Conservation (phyloP, 2,329 filamentous ascomycete species). For the Domatiomyces globalis region DNA sequence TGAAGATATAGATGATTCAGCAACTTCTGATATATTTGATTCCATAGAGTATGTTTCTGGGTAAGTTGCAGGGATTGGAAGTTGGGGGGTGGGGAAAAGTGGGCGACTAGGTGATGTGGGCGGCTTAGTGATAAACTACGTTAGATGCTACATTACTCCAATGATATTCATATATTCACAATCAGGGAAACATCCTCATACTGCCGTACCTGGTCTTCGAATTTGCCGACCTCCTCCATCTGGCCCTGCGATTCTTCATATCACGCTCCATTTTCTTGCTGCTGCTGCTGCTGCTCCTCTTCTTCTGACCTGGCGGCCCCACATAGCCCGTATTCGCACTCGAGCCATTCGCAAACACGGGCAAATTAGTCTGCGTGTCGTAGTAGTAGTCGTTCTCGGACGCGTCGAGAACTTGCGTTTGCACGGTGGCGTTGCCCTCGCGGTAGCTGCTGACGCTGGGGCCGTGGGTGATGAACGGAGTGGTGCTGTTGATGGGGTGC, state of each 20-base stretch:
- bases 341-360: slow-evolving; percentile 5
- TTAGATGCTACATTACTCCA: too few relatives aligned
- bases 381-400: slow-evolving; percentile 3
- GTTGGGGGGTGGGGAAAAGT: too few relatives aligned
- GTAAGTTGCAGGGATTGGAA: too few relatives aligned
- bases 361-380: slow-evolving; percentile 15
- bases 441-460: slow-evolving; percentile 37
- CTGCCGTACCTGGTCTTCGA: background rate
- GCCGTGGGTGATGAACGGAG: slow-evolving; percentile 36
- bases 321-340: background rate
- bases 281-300: background rate
- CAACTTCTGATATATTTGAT: too few relatives aligned
- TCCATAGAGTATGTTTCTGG: too few relatives aligned
- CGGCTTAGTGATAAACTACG: too few relatives aligned
- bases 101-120: too few relatives aligned
- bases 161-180: too few relatives aligned
- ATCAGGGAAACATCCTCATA: too few relatives aligned
- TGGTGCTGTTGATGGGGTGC: slow-evolving; percentile 27
- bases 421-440: slow-evolving; percentile 17
- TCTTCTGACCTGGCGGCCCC: background rate
- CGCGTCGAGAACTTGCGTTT: slow-evolving; percentile 10
- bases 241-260: background rate
- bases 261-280: too few relatives aligned
- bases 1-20: too few relatives aligned
- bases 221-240: background rate